Percentiles rank a stretch among this genome's conserved stretches.
phyloP scores from a whole-genome alignment of 2,329 filamentous ascomycete genomes.

The Torrubiellomyces zombiae region DNA sequence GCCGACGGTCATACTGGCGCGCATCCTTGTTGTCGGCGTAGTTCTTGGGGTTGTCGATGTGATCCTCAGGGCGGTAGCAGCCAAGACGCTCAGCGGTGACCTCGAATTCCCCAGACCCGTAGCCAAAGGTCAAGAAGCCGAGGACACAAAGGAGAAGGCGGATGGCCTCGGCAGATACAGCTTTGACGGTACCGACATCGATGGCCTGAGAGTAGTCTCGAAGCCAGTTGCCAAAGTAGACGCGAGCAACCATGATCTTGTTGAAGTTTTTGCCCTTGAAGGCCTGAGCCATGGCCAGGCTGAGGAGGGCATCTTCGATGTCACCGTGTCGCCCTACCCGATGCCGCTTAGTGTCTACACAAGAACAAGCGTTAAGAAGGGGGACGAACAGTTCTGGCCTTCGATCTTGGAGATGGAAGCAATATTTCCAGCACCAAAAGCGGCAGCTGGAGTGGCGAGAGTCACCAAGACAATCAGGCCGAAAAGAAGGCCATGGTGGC shows the following conservation, averaged over 20 bases:
- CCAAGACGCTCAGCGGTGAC: slow-evolving; percentile 71
- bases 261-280: slow-evolving; percentile 60
- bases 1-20: slow-evolving; percentile 60
- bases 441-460: slow-evolving; percentile 51
- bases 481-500: slow-evolving; percentile 32
- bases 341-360: too few relatives aligned
- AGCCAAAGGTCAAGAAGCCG: slow-evolving; percentile 78
- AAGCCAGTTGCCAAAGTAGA: slow-evolving; percentile 96
- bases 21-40: slow-evolving; percentile 85
- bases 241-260: slow-evolving; percentile 73
- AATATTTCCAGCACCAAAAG: slow-evolving; percentile 83
- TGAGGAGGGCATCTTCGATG: slow-evolving; percentile 79
- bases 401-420: slow-evolving; percentile 65
- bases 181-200: slow-evolving; percentile 82
- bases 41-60: slow-evolving; percentile 66
- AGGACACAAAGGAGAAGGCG: slow-evolving; percentile 77
- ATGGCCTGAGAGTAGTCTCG: slow-evolving; percentile 87
- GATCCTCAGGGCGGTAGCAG: slow-evolving; percentile 63
- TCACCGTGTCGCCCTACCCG: slow-evolving; percentile 77
- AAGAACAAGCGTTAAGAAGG: slow-evolving; percentile 1
- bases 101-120: slow-evolving; percentile 71
- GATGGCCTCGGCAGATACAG: slow-evolving; percentile 79
- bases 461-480: slow-evolving; percentile 45
- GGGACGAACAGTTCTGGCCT: slow-evolving; percentile 56
- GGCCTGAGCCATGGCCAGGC: slow-evolving; percentile 40